Percentiles rank a stretch among this genome's conserved stretches.
Conservation (phyloP, 495 filamentous ascomycete genomes). For the Talaromyces thailandensis region DNA sequence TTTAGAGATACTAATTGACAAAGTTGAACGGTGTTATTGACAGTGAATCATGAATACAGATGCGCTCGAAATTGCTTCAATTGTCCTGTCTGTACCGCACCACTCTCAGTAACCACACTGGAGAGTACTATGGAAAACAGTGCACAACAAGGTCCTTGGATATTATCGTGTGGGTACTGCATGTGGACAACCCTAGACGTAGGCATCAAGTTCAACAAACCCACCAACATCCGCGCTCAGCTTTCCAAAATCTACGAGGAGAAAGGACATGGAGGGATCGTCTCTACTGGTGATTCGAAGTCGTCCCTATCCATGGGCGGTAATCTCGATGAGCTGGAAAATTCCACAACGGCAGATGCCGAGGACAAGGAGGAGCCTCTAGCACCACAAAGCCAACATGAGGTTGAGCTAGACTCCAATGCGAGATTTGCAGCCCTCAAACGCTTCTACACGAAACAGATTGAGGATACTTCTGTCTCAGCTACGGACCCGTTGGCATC, state of each 20-base stretch:
- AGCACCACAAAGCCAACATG: slow-evolving; percentile 12
- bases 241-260: slow-evolving; percentile 43
- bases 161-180: slow-evolving; percentile 81
- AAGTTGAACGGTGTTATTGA: neutral
- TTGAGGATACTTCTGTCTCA: slow-evolving; percentile 46
- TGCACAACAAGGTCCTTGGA: slow-evolving; percentile 55
- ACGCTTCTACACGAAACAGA: slow-evolving; percentile 63
- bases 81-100: slow-evolving; percentile 81
- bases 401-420: slow-evolving; percentile 24
- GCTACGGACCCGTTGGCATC: slow-evolving; percentile 41
- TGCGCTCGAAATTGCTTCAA: slow-evolving; percentile 93
- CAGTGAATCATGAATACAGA: slow-evolving; percentile 33
- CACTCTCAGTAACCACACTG: slow-evolving; percentile 61
- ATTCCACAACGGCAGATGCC: neutral
- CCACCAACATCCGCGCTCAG: slow-evolving; percentile 75
- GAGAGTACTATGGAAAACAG: slow-evolving; percentile 36
- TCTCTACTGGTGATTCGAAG: slow-evolving; percentile 27
- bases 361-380: neutral
- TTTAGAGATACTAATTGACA: neutral
- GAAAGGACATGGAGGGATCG: slow-evolving; percentile 21
- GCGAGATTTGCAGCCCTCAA: slow-evolving; percentile 48
- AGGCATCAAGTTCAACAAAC: slow-evolving; percentile 81
- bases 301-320: slow-evolving; percentile 23
- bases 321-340: slow-evolving; percentile 7
- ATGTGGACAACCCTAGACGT: slow-evolving; percentile 85